Evolutionary conservation across 495 filamentous ascomycete genomes (phyloP).

Genomic region (Pyronema domesticum): DNA sequence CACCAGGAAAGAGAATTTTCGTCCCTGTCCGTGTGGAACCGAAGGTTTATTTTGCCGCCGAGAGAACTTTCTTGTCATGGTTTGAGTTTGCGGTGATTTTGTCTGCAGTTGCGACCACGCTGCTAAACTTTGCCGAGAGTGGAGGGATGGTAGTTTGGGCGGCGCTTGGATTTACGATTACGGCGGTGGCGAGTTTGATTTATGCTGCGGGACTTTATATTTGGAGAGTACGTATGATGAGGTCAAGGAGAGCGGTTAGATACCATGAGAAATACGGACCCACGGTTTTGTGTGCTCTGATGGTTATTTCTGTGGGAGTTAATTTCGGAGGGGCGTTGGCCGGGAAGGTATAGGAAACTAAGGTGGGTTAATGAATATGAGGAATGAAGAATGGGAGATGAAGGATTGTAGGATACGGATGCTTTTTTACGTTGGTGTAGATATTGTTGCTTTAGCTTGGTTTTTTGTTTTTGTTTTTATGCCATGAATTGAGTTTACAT

Average conservation of each 20-base stretch:
- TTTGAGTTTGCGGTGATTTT: slow-evolving; percentile 93
- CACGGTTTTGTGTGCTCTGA: slow-evolving; percentile 51
- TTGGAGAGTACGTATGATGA: slow-evolving; percentile 71
- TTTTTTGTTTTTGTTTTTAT: too few relatives aligned
- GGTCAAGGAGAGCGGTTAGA: slow-evolving; percentile 56
- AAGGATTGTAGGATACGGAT: too few relatives aligned
- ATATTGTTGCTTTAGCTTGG: too few relatives aligned
- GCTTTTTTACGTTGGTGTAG: too few relatives aligned
- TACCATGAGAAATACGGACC: slow-evolving; percentile 88
- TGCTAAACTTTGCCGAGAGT: slow-evolving; percentile 64
- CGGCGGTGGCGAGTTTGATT: slow-evolving; percentile 53
- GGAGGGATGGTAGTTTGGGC: slow-evolving; percentile 32
- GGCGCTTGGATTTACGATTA: slow-evolving; percentile 60
- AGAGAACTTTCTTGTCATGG: slow-evolving; percentile 92
- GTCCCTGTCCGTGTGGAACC: slow-evolving; percentile 92
- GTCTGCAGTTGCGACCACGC: slow-evolving; percentile 71
- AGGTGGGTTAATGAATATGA: too few relatives aligned
- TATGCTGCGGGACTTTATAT: slow-evolving; percentile 73
- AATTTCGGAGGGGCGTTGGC: slow-evolving; percentile 53
- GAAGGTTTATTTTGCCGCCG: slow-evolving; percentile 92
- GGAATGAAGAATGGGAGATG: too few relatives aligned
- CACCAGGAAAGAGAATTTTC: slow-evolving; percentile 82
- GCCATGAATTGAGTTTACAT: too few relatives aligned
- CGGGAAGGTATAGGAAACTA: not conserved
- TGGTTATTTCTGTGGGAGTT: slow-evolving; percentile 53